Evolutionary conservation across 2,329 filamentous ascomycete genomes (phyloP).

Genomic region (Pseudocercospora musae): DNA sequence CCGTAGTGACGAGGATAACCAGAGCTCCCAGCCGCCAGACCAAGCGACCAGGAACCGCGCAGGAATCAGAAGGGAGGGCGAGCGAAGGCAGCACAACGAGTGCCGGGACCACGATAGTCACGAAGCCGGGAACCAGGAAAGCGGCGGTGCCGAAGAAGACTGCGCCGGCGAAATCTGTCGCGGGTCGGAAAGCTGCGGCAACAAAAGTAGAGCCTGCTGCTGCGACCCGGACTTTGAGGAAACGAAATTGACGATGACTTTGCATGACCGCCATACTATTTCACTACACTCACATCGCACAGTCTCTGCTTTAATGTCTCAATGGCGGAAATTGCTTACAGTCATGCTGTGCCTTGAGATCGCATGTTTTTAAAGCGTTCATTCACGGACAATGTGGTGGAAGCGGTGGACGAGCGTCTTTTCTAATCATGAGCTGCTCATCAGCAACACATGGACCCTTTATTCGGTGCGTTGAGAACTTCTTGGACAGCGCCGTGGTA

Average conservation of each 20-base stretch:
- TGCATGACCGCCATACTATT: background rate
- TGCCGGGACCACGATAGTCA: constrained; percentile 58
- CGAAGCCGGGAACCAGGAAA: constrained; percentile 35
- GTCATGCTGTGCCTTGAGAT: background rate
- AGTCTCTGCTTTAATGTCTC: background rate
- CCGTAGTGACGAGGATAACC: constrained; percentile 49
- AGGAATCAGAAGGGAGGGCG: constrained; percentile 26
- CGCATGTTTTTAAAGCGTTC: background rate
- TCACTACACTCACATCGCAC: background rate
- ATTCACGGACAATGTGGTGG: background rate
- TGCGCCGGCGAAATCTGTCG: constrained; percentile 35
- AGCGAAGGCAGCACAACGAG: constrained; percentile 63
- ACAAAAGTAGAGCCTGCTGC: constrained; percentile 26
- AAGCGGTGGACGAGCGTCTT: background rate
- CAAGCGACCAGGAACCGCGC: constrained; percentile 42
- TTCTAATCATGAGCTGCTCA: background rate
- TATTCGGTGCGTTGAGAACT: background rate
- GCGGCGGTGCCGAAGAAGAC: constrained; percentile 16
- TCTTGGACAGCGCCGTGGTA: background rate
- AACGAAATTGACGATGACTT: constrained; percentile 26
- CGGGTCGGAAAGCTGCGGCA: constrained; percentile 40
- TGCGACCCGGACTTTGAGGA: constrained; percentile 32
- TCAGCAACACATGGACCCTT: background rate
- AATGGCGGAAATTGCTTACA: background rate
- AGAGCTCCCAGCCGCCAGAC: constrained; percentile 61